Percentiles rank a stretch among this genome's conserved stretches.
phyloP scores from a whole-genome alignment of 331 rosid genomes.

The Cydonia oblonga region DNA sequence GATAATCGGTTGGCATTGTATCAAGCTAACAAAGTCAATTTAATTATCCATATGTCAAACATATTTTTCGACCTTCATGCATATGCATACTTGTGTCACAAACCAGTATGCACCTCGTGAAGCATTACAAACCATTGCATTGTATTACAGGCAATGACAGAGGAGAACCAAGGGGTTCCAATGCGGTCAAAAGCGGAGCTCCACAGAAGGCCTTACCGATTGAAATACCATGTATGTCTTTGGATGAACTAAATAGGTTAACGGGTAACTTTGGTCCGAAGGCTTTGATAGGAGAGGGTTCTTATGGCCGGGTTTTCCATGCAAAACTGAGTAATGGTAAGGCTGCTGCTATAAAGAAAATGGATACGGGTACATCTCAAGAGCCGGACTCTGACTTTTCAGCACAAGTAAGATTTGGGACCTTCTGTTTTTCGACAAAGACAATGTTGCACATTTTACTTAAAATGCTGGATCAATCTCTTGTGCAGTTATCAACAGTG shows the following conservation, averaged over 20 bases:
- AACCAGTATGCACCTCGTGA: background rate
- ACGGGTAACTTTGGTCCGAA: slow-evolving; percentile 62
- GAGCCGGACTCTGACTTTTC: slow-evolving; percentile 67
- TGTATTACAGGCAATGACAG: slow-evolving; percentile 42
- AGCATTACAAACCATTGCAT: background rate
- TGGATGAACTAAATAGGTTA: slow-evolving; percentile 63
- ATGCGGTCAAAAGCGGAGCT: slow-evolving; percentile 43
- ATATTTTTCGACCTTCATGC: background rate
- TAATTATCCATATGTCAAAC: background rate
- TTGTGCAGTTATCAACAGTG: slow-evolving; percentile 64
- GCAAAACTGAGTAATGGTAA: slow-evolving; percentile 48
- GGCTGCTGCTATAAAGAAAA: slow-evolving; percentile 70
- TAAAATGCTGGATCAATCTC: background rate
- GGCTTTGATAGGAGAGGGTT: slow-evolving; percentile 88
- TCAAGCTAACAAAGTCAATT: too few relatives aligned
- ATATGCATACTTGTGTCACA: background rate
- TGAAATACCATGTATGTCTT: slow-evolving; percentile 51
- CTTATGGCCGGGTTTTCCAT: slow-evolving; percentile 72
- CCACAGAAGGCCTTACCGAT: slow-evolving; percentile 70
- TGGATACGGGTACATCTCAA: slow-evolving; percentile 55
- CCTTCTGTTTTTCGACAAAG: background rate
- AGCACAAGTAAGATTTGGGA: slow-evolving; percentile 37
- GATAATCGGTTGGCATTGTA: too few relatives aligned
- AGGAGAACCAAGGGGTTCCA: slow-evolving; percentile 77
- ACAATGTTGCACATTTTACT: background rate